Percentiles rank a stretch among this genome's conserved stretches.
These are phyloP conservation scores for Orbilia oligospora DNA, from an alignment of 2,329 filamentous ascomycete genomes.

Conservation along the genomic window DNA sequence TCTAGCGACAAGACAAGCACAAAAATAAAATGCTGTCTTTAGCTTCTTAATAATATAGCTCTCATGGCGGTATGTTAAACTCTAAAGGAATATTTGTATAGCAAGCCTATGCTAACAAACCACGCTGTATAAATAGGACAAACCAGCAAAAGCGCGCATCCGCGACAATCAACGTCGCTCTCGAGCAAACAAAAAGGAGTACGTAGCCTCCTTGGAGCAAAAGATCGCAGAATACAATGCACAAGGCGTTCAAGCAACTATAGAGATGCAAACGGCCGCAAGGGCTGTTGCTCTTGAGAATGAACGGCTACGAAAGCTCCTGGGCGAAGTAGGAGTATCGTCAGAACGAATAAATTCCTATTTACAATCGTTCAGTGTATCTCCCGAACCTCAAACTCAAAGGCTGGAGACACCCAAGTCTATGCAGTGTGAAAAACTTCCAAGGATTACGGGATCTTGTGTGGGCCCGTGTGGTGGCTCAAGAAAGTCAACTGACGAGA, in stretches of 20 bases:
- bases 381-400: neutral
- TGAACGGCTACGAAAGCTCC: conserved; percentile 68
- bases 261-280: conserved; percentile 73
- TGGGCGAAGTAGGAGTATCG: conserved; percentile 67
- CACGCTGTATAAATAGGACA: conserved; percentile 3
- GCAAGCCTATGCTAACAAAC: neutral
- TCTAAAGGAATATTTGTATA: neutral
- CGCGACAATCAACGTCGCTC: conserved; percentile 72
- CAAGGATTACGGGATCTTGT: neutral
- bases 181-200: conserved; percentile 71
- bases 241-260: conserved; percentile 70
- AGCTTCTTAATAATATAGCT: neutral
- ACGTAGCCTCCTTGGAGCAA: conserved; percentile 70
- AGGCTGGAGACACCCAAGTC: neutral
- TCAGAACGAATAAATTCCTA: conserved; percentile 26
- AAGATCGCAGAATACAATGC: conserved; percentile 70
- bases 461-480: neutral
- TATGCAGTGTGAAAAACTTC: neutral
- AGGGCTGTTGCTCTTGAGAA: conserved; percentile 71
- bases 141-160: conserved; percentile 39
- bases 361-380: conserved; percentile 22
- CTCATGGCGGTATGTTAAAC: neutral
- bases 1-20: neutral
- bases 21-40: neutral
- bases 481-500: neutral